Percentiles rank a stretch among this genome's conserved stretches.
Evolutionary conservation across 2,329 filamentous ascomycete species (phyloP).

Genomic region (Exserohilum rostratum): DNA sequence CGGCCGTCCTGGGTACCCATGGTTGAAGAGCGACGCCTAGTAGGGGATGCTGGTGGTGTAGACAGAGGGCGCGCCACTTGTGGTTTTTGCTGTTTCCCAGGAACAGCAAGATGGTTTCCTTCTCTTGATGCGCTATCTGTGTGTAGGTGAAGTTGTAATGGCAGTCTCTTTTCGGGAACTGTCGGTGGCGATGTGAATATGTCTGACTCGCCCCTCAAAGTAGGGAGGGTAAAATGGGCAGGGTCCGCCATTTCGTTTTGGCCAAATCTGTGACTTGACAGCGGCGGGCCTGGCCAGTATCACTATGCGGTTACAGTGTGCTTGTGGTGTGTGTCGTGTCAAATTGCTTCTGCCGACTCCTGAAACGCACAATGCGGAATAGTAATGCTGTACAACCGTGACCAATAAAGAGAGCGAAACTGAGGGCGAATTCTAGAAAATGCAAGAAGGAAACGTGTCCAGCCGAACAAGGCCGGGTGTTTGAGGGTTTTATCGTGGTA

Average conservation of each 20-base stretch:
- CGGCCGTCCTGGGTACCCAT: constrained; percentile 20
- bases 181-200: neutral
- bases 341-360: constrained; percentile 13
- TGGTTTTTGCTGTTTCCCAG: constrained; percentile 5
- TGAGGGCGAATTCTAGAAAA: constrained; percentile 9
- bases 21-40: constrained; percentile 19
- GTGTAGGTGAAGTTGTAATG: constrained; percentile 20
- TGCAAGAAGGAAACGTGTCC: neutral
- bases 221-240: constrained; percentile 14
- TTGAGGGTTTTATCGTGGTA: constrained; percentile 1
- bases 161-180: constrained; percentile 12
- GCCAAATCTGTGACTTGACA: constrained; percentile 10
- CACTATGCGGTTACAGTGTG: constrained; percentile 16
- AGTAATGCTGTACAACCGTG: constrained; percentile 16
- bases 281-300: constrained; percentile 12
- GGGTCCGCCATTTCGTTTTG: constrained; percentile 19
- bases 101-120: constrained; percentile 13
- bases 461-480: neutral
- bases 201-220: constrained; percentile 1
- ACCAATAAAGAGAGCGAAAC: constrained; percentile 14
- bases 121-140: constrained; percentile 12
- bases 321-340: constrained; percentile 8
- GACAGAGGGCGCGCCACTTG: constrained; percentile 14
- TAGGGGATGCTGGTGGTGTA: constrained; percentile 38
- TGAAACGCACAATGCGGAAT: constrained; percentile 26